Evolutionary conservation across 2,329 filamentous ascomycete genomes (phyloP), one percentile per base, ranked within the genome.

Genomic region (Diaporthe velutina): DNA sequence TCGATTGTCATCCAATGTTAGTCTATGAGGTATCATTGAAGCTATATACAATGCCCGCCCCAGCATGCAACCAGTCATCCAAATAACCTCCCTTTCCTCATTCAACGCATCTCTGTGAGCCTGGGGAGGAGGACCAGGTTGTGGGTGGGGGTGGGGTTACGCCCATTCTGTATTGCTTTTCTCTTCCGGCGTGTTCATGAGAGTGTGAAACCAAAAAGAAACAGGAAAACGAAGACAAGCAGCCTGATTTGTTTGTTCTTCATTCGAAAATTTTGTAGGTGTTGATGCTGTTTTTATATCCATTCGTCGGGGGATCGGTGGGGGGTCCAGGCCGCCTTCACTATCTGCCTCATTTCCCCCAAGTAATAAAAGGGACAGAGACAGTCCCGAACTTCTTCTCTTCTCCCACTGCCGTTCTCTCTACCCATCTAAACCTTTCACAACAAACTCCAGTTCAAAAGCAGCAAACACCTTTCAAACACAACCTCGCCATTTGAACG

Each of bases 1-100:
- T 40, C 54, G 19, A 45, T 71, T 70, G 33, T 54, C 76, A 77
- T 77, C 73, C 76, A 77, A 74, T 68, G 66, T 70, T 75, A 75
- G 72, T 77, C 77, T 78, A 78, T 73, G 70, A 77, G 76, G 77
- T 78, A 78, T 78, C 75, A 74, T 77, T 71, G 73, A 75, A 76
- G 73, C 74, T 76, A 76, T 75, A 76, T 76, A 77, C 74, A 74
- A 57, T 54, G 48, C 45, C 70, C 64, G n/a, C n/a, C 45, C 60
- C 38, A 64, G 57, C 57, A 72, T 64, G 70, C 70, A 64, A 19
- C 50, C 50, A 54, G 60, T 64, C 60, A 64, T 64, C 40, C 70
- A 60, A 71, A 50, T 54, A 45, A 38, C 5, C 38, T 28, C 38
- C 10, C 64, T 25, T 35, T 22, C 33, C n/a, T 54, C 64, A 68